Conservation (phyloP, 2,329 filamentous ascomycete genomes). For the Akanthomyces lecanii region DNA sequence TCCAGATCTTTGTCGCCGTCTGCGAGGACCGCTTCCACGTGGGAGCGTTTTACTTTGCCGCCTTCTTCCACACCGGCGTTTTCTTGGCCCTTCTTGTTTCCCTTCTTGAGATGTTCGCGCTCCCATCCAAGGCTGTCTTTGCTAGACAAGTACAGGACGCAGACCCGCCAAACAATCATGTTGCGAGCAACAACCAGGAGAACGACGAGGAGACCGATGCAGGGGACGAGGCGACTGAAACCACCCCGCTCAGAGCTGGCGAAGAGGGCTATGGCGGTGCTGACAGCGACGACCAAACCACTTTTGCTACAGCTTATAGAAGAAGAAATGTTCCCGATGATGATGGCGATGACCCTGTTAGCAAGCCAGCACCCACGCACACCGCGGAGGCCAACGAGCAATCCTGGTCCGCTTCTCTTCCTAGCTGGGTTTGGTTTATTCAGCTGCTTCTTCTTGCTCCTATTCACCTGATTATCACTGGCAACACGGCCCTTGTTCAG, state of each 20-base stretch:
- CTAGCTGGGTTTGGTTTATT: conserved; percentile 80
- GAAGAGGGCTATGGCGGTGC: conserved; percentile 30
- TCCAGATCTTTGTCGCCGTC: conserved; percentile 69
- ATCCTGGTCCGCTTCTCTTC: conserved; percentile 74
- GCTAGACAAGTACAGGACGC: conserved; percentile 53
- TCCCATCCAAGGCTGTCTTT: conserved; percentile 69
- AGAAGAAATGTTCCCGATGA: conserved; percentile 38
- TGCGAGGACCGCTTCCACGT: conserved; percentile 71
- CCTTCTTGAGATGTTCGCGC: conserved; percentile 73
- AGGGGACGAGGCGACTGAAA: conserved; percentile 41
- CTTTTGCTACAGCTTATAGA: conserved; percentile 54
- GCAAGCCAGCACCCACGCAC: conserved; percentile 24
- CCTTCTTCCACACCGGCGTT: conserved; percentile 72
- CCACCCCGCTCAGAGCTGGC: conserved; percentile 47
- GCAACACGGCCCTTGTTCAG: conserved; percentile 69
- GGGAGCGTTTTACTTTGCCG: conserved; percentile 72
- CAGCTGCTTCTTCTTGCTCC: conserved; percentile 80
- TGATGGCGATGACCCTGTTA: conserved; percentile 31
- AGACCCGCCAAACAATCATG: conserved; percentile 8
- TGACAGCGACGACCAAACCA: conserved; percentile 38
- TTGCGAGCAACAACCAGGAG: conserved; percentile 5
- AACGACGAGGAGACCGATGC: conserved; percentile 18
- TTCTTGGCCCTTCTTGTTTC: conserved; percentile 72
- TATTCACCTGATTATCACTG: conserved; percentile 70
- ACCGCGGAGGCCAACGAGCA: conserved; percentile 69